These are phyloP conservation scores for Ceratobasidium theobromae DNA, from an alignment of 1,284 basidiomycete genomes.

Conservation along the genomic window DNA sequence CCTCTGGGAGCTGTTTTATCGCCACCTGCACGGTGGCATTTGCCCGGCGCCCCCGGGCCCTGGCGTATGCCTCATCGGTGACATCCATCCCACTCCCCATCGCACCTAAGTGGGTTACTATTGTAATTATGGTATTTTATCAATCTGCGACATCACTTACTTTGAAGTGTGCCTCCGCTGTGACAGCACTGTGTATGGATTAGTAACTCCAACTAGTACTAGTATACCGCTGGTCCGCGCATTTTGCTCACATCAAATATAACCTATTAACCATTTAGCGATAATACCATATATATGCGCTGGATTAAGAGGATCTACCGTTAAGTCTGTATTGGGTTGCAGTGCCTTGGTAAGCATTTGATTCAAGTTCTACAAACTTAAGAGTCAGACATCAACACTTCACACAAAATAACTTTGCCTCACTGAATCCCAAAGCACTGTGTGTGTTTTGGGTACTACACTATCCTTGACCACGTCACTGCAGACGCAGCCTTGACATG, in stretches of 20 bases:
- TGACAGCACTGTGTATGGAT: slow-evolving; percentile 3
- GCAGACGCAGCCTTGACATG: neutral
- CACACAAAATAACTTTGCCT: neutral
- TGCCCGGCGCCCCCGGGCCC: no score
- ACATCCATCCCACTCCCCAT: neutral
- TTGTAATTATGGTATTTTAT: neutral
- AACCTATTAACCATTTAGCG: neutral
- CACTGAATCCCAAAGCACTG: slow-evolving; percentile 8
- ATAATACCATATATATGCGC: neutral
- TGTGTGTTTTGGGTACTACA: neutral
- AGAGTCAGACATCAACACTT: no score
- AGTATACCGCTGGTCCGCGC: neutral
- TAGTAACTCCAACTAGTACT: neutral
- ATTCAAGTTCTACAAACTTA: neutral
- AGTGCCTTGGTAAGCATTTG: neutral
- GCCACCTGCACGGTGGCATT: no score
- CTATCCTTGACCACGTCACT: neutral
- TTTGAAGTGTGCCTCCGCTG: slow-evolving; percentile 9
- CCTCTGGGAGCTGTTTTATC: no score
- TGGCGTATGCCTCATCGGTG: no score
- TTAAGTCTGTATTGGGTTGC: neutral
- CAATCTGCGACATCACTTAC: neutral
- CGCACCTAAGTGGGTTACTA: neutral
- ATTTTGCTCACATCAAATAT: slow-evolving; percentile 9
- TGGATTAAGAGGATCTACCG: neutral